Evolutionary conservation across 1,284 basidiomycete genomes (phyloP), one percentile per base, ranked within the genome.

Genomic region (Cutaneotrichosporon curvatum): DNA sequence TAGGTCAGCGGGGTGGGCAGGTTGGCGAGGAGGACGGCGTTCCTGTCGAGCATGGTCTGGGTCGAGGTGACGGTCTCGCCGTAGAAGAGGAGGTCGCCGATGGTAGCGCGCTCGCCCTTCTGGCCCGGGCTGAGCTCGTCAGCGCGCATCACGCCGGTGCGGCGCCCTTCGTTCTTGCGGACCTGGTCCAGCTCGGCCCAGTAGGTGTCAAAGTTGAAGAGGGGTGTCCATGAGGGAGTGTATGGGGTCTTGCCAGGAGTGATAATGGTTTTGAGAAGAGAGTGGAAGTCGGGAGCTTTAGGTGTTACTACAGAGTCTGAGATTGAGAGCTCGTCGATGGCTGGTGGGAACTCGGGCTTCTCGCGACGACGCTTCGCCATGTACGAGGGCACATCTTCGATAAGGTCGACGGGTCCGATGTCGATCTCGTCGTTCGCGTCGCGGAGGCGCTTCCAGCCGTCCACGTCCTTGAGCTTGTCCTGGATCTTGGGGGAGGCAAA

Each of bases 31-130:
- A 96, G 72, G 11, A 74, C 75, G 1, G 81, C 81, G 64, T 97
- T 97, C 60, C 90, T 94, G 63, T 96, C 90, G 2, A 97, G 76
- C 80, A 97, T 80, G 0, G 90, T 94, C 70, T 98, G 94, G 0
- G 94, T 98, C 57, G 87, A 92, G 0, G 89, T 90, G 6, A 97
- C 85, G 0, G 83, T 82, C 70, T 96, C 87, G 20, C 84, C 85
- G 59, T 96, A 97, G 18, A 92, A 62, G 31, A 96, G 63, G 15
- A 81, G 76, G 48, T 89, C 85, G 0, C 92, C 92, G 11, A 84
- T 58, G 44, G 66, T 46, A 30, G 53, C 57, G 47, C 34, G 45
- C 38, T 63, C 51, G 10, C 50, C 53, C 19, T 38, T 45, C 3
- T 21, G 16, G 15, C 40, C 43, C 22, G 34, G 23, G n/a, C 39